Base-by-base conservation (phyloP, 352 stramenopile genomes). In the Phytophthora podocarpi region DNA sequence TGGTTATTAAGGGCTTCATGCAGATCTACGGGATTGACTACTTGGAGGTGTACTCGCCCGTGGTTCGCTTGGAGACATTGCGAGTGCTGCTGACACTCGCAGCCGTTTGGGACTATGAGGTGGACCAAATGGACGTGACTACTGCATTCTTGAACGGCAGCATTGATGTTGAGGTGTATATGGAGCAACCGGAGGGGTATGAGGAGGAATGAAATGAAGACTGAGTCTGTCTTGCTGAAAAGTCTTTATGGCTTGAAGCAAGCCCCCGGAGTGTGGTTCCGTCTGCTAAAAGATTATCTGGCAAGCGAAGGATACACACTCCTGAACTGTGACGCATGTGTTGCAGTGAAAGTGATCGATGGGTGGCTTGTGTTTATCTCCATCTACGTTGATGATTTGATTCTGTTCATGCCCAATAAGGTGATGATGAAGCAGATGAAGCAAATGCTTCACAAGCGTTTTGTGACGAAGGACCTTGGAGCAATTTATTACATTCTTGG, bases 181-280 rank as follows among this genome's bases (percentile, higher is more conserved):
- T 70, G 53, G 55, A 64, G 39, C 64, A 72, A 30, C 43, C 50
- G 5, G 45, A 63, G 20, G 42, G 51, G 2, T 64, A 55, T 48
- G 31, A 16, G 3, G 48, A 43, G 12, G 10, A 28, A 51, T 48
- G 61, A 34, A 62, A 62, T 24, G 54, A 66, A 24, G 20, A 60
- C 24, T 63, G 26, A 26, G 54, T 70, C 0, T 70, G 47, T 35
- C 3, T 35, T 70, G 34, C 31, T 32, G 12, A 70, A 70, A 41
- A 58, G 42, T 26, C 31, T 69, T 0, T 63, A 69, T 50, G 60
- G 46, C 12, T 42, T 69, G 10, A 70, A 70, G 39, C 53, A 39
- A 39, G 32, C 32, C 13, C 32, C 32, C 3, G 20, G 32, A 1
- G 32, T 39, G n/a, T n/a, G n/a, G n/a, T n/a, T n/a, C n/a, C n/a